Conservation (phyloP, 2,329 filamentous ascomycete genomes). For the Xylariaceae sp. region DNA sequence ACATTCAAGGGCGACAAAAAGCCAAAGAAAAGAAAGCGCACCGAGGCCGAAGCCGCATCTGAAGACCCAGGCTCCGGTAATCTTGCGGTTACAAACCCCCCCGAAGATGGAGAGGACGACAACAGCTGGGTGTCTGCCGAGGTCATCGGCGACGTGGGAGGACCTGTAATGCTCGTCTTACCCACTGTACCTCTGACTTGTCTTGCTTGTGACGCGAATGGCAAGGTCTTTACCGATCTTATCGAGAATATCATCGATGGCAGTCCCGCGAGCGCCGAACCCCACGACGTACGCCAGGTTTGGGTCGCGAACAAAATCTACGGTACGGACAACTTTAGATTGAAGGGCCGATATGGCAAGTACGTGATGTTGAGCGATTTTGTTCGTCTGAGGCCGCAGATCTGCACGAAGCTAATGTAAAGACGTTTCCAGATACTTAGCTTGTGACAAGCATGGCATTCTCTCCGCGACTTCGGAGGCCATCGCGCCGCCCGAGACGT, state of each 20-base stretch:
- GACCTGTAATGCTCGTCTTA: conserved; percentile 78
- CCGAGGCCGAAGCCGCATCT: conserved; percentile 37
- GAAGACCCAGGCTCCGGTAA: conserved; percentile 34
- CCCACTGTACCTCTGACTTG: conserved; percentile 69
- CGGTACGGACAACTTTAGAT: conserved; percentile 75
- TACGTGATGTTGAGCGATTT: conserved; percentile 38
- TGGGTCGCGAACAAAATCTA: conserved; percentile 84
- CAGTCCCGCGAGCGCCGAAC: conserved; percentile 80
- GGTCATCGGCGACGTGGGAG: conserved; percentile 65
- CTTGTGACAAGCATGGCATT: conserved; percentile 78
- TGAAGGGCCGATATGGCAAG: conserved; percentile 89
- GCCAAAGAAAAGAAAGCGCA: conserved; percentile 82
- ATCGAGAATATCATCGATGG: conserved; percentile 87
- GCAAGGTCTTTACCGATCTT: conserved; percentile 75
- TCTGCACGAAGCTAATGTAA: conserved; percentile 12
- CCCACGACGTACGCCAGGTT: conserved; percentile 92
- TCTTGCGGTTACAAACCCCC: conserved; percentile 31
- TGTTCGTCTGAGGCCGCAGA: background rate
- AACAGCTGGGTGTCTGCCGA: conserved; percentile 93
- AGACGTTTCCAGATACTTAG: conserved; percentile 61
- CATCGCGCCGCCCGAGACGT: conserved; percentile 78
- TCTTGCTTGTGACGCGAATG: conserved; percentile 79
- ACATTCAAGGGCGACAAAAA: conserved; percentile 98
- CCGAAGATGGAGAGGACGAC: conserved; percentile 53
- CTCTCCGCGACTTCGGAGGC: conserved; percentile 75